Percentiles rank a stretch among this genome's conserved stretches.
phyloP scores from a whole-genome alignment of 2,329 filamentous ascomycete species.

The Botryotinia convoluta region DNA sequence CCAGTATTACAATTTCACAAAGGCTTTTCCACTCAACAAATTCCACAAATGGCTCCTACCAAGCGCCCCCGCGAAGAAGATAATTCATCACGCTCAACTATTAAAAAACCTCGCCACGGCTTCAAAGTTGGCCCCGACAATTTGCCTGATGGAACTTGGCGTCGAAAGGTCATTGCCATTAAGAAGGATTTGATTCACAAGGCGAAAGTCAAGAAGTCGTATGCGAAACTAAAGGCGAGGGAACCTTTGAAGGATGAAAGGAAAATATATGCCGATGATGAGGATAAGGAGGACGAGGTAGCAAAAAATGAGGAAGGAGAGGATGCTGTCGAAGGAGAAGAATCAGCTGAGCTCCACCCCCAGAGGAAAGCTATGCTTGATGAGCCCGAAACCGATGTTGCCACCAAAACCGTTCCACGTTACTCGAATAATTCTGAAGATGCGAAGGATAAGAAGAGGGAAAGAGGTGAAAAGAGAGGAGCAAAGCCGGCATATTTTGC shows the following conservation, averaged over 20 bases:
- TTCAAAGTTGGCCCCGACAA: constrained; percentile 88
- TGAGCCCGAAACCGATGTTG: constrained; percentile 36
- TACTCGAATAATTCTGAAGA: constrained; percentile 1
- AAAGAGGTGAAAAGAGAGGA: constrained; percentile 22
- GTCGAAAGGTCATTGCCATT: constrained; percentile 85
- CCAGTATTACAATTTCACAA: neutral
- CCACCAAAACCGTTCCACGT: constrained; percentile 16
- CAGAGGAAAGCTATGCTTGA: constrained; percentile 59
- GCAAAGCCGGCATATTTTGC: constrained; percentile 40
- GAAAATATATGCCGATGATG: constrained; percentile 3
- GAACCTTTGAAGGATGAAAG: constrained; percentile 24
- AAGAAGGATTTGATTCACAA: constrained; percentile 87
- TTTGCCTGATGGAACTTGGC: constrained; percentile 84
- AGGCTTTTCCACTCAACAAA: neutral
- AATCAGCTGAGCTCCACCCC: constrained; percentile 54
- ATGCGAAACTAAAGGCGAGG: constrained; percentile 76
- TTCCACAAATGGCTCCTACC: constrained; percentile 49
- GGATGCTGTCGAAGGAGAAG: neutral
- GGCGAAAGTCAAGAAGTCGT: constrained; percentile 89
- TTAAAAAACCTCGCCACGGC: constrained; percentile 61
- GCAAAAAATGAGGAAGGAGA: neutral
- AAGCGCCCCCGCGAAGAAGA: constrained; percentile 55
- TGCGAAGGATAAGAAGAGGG: neutral
- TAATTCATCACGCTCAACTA: constrained; percentile 39
- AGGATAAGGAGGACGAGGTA: neutral